These are phyloP conservation scores for Oryza glaberrima DNA, from an alignment of 176 grass and related monocot genomes.

Conservation along the genomic window DNA sequence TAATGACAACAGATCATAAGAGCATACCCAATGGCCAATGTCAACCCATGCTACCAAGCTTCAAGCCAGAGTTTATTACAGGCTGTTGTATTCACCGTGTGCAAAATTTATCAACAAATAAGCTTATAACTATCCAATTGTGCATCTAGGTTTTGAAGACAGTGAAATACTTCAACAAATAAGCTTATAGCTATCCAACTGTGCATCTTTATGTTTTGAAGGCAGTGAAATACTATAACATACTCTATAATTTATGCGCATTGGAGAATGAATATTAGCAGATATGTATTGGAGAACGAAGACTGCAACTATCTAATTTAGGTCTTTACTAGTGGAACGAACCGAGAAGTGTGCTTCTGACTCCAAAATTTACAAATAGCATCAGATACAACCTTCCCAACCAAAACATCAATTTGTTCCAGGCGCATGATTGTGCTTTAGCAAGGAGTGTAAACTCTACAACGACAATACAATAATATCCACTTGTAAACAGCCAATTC, in stretches of 20 bases:
- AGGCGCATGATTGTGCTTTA: not conserved
- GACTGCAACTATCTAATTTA: not conserved
- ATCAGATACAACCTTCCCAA: not conserved
- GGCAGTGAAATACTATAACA: not conserved
- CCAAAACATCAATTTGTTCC: not conserved
- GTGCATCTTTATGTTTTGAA: not conserved
- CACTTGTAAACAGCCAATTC: not conserved
- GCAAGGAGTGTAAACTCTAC: not conserved
- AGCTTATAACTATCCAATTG: not conserved
- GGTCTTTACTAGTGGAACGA: not conserved
- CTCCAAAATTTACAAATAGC: not conserved
- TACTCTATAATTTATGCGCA: not conserved
- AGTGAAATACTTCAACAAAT: not conserved
- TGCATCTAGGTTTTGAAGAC: not conserved
- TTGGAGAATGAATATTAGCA: not conserved
- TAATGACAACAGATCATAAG: not conserved
- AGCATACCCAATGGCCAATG: not conserved
- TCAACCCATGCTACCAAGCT: not conserved
- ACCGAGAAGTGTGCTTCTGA: not conserved
- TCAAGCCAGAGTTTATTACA: not conserved
- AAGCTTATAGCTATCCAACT: not conserved
- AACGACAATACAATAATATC: not conserved
- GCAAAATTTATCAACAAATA: not conserved
- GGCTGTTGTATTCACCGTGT: not conserved
- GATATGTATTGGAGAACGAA: not conserved